These are phyloP conservation scores for Corymbia citriodora DNA, from an alignment of 441 rosid species.

Conservation along the genomic window DNA sequence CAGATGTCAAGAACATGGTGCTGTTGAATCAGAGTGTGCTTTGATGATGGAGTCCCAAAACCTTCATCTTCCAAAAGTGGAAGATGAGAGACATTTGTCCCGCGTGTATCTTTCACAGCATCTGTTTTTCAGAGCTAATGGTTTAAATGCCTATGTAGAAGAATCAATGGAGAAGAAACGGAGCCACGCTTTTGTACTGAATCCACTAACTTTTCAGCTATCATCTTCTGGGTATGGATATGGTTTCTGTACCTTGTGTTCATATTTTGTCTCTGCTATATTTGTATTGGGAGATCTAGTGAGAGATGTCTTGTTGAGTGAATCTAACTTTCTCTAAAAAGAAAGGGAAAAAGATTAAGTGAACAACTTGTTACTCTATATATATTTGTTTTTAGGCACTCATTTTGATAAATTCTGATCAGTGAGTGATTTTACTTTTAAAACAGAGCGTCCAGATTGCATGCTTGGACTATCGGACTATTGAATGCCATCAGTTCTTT, in stretches of 20 bases:
- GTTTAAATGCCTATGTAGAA: slow-evolving; percentile 54
- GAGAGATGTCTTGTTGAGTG: background rate
- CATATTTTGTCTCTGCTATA: background rate
- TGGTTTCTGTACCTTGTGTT: slow-evolving; percentile 12
- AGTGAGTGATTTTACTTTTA: background rate
- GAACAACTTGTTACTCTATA: background rate
- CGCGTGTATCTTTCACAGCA: slow-evolving; percentile 38
- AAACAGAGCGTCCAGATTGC: background rate
- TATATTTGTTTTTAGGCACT: background rate
- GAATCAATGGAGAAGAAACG: slow-evolving; percentile 34
- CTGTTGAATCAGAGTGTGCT: slow-evolving; percentile 37
- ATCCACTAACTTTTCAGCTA: slow-evolving; percentile 54
- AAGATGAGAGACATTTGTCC: slow-evolving; percentile 56
- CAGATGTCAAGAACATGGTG: slow-evolving; percentile 28
- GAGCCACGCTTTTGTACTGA: slow-evolving; percentile 40
- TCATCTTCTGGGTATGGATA: slow-evolving; percentile 59
- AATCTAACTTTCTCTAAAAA: background rate
- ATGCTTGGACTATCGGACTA: background rate
- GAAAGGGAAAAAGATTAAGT: background rate
- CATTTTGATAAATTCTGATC: background rate
- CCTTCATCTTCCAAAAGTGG: slow-evolving; percentile 40
- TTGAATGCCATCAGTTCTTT: background rate
- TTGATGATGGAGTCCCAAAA: slow-evolving; percentile 38
- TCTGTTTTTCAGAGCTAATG: slow-evolving; percentile 48
- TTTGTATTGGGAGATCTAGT: background rate